phyloP scores from a whole-genome alignment of 352 stramenopile genomes.

The Elongisporangium undulatum region DNA sequence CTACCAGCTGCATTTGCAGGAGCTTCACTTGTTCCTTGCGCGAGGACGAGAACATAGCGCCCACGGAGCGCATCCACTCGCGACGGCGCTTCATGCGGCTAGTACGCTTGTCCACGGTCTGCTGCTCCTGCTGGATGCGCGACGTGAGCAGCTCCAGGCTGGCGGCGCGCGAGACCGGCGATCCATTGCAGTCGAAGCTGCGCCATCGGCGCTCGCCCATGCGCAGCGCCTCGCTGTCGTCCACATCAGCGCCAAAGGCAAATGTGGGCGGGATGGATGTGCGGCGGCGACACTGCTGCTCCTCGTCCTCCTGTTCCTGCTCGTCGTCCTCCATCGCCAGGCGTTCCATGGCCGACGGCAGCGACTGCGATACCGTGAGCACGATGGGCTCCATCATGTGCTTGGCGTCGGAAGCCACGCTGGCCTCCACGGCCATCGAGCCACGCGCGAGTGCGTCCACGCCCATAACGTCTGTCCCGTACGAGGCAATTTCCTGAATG shows the following conservation, averaged over 20 bases:
- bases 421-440: conserved; percentile 2
- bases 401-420: conserved; percentile 4
- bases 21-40: conserved; percentile 53
- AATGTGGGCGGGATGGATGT: conserved; percentile 69
- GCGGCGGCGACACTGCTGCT: conserved; percentile 27
- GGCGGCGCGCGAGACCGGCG: conserved; percentile 21
- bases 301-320: conserved; percentile 15
- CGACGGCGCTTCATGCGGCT: conserved; percentile 33
- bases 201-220: conserved; percentile 49
- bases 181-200: conserved; percentile 42
- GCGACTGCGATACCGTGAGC: not conserved
- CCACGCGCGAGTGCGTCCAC: conserved; percentile 17
- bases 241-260: conserved; percentile 24
- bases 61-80: conserved; percentile 46
- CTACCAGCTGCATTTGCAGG: conserved; percentile 66
- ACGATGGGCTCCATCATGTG: not conserved
- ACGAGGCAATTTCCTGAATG: not conserved
- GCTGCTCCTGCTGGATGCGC: conserved; percentile 51
- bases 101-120: conserved; percentile 33
- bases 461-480: conserved; percentile 13
- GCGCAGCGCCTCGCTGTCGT: conserved; percentile 11
- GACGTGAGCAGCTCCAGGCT: conserved; percentile 28
- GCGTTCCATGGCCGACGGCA: not conserved
- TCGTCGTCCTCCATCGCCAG: conserved; percentile 14
- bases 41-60: conserved; percentile 34